Percentiles rank a stretch among this genome's conserved stretches.
These are phyloP conservation scores for Penicillium manginii DNA, from an alignment of 495 filamentous ascomycete genomes.

Conservation along the genomic window DNA sequence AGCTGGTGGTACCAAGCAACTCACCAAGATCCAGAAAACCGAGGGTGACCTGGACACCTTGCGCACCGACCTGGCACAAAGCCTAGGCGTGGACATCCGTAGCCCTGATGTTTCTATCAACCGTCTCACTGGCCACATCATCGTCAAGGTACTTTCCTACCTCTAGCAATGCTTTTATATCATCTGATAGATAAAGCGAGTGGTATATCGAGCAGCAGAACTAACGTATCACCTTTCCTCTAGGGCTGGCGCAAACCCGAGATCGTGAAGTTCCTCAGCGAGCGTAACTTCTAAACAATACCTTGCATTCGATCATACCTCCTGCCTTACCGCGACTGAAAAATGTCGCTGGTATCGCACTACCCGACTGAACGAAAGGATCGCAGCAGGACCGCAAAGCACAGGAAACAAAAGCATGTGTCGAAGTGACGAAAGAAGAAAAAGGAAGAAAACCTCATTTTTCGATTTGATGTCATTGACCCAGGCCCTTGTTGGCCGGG, in stretches of 20 bases:
- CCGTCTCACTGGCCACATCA: slow-evolving; percentile 62
- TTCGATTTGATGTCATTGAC: background rate
- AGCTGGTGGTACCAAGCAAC: slow-evolving; percentile 73
- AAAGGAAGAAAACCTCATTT: background rate
- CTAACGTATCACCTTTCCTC: background rate
- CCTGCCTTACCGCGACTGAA: background rate
- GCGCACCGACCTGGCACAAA: slow-evolving; percentile 50
- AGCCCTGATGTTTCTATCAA: slow-evolving; percentile 58
- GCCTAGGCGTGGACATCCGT: slow-evolving; percentile 46
- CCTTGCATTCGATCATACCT: slow-evolving; percentile 13
- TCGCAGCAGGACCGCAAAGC: slow-evolving; percentile 9
- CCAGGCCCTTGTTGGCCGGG: background rate
- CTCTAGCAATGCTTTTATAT: background rate
- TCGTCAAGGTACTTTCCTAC: slow-evolving; percentile 59
- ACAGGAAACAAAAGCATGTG: slow-evolving; percentile 15
- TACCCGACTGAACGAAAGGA: background rate
- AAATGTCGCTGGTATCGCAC: background rate
- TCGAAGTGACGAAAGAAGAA: slow-evolving; percentile 8
- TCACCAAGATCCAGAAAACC: slow-evolving; percentile 77
- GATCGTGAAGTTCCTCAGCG: slow-evolving; percentile 50
- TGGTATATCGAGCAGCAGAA: background rate
- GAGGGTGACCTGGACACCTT: slow-evolving; percentile 69
- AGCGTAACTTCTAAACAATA: slow-evolving; percentile 48
- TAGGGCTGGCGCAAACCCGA: slow-evolving; percentile 58
- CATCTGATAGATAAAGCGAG: background rate